Base-by-base conservation (phyloP, 805 yeast genomes). In the Metschnikowia gelsemii region DNA sequence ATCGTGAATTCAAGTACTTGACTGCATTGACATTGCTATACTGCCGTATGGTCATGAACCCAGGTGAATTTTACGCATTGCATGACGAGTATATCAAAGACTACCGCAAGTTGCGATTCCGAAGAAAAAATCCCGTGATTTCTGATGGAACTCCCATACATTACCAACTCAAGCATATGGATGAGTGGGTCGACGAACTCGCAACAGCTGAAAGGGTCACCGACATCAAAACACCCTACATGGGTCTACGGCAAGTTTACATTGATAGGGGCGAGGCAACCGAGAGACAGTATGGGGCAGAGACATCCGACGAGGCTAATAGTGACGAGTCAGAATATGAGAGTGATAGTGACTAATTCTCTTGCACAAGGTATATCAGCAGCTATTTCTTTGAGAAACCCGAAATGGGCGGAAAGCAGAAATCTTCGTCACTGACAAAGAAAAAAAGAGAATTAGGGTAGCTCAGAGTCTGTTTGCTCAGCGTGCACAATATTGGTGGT, bases 181-280 rank as follows among this genome's bases (percentile, higher is more conserved):
- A 91, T 60, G 91, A 82, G 56, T 76, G 82, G 55, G 75, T 80
- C 0, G 96, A 91, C 52, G 63, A 64, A 29, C 57, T 91, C 34
- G 59, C 84, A 19, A 66, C 56, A 1, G 68, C 74, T 25, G 78
- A 76, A 27, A 72, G 87, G 45, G 82, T 84, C 16, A 76, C 85
- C 51, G 96, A 87, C 35, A 64, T 89, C 38, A 78, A 86, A 2
- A 57, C 91, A 35, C 96, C 96, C 0, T 48, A 87, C 50, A 47
- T 88, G 57, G 60, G 59, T 3, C 62, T 61, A 3, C 55, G 83
- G 29, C 54, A 54, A 14, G 57, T 51, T 2, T 58, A 75, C 36
- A 75, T 72, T 26, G 76, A 73, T 14, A 62, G 59, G 26, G 78
- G 72, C 0, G 32, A 64, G 19, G 44, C 74, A 2, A 64, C 56